These are phyloP conservation scores for Penicillium dipodomyicola DNA, from an alignment of 495 filamentous ascomycete genomes.

Conservation along the genomic window DNA sequence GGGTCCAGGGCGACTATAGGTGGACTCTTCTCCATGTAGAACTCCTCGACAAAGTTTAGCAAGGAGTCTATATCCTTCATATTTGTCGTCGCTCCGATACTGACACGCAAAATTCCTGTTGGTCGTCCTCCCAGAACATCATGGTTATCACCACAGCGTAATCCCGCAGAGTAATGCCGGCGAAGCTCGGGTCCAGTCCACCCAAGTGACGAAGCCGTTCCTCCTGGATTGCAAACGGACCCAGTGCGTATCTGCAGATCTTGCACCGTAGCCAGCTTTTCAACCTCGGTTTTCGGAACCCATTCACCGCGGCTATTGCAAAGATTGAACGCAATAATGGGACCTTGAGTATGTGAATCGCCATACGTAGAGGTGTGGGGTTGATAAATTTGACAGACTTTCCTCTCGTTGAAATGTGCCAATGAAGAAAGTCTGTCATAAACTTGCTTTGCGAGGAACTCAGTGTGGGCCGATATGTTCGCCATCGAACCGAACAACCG, in stretches of 20 bases:
- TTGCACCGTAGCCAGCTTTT: constrained; percentile 75
- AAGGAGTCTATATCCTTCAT: constrained; percentile 70
- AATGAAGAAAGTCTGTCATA: constrained; percentile 57
- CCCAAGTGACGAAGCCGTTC: constrained; percentile 65
- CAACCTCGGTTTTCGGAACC: constrained; percentile 79
- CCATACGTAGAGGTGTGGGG: constrained; percentile 39
- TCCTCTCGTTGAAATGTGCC: constrained; percentile 63
- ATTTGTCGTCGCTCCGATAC: constrained; percentile 86
- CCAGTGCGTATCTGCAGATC: constrained; percentile 81
- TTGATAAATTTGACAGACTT: constrained; percentile 68
- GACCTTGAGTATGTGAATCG: constrained; percentile 58
- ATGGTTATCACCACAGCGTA: constrained; percentile 74
- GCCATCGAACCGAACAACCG: constrained; percentile 69
- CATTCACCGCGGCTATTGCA: constrained; percentile 63
- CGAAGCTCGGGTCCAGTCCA: constrained; percentile 76
- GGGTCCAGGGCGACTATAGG: constrained; percentile 26
- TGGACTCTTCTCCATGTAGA: constrained; percentile 59
- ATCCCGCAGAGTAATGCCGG: constrained; percentile 74
- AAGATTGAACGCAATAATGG: constrained; percentile 83
- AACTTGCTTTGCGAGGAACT: constrained; percentile 59
- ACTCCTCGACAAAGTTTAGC: constrained; percentile 69
- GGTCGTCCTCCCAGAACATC: constrained; percentile 81
- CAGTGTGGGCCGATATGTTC: constrained; percentile 71
- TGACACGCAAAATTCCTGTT: constrained; percentile 80
- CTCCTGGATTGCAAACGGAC: constrained; percentile 88